Percentiles rank a stretch among this genome's conserved stretches.
These are phyloP conservation scores for Trichocomaceae sp. DNA, from an alignment of 2,329 filamentous ascomycete species.

Conservation along the genomic window DNA sequence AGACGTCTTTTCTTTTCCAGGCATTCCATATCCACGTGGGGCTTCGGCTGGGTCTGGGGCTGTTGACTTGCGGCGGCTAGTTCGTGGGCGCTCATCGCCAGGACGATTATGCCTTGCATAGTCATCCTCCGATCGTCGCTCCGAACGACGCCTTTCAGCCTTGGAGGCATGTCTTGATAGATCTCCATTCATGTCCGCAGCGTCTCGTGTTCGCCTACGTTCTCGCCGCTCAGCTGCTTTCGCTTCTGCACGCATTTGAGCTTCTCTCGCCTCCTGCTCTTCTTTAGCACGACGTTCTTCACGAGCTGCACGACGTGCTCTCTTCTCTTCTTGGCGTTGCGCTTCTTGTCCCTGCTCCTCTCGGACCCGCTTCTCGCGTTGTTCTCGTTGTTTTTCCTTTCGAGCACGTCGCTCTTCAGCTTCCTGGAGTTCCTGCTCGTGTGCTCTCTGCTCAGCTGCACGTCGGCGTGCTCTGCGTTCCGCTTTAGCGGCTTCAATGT, in stretches of 20 bases:
- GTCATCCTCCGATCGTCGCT: conserved; percentile 23
- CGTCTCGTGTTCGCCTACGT: conserved; percentile 31
- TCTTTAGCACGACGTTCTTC: conserved; percentile 28
- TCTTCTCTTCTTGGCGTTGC: conserved; percentile 26
- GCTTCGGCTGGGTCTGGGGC: conserved; percentile 21
- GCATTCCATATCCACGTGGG: conserved; percentile 25
- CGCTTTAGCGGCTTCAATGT: conserved; percentile 54
- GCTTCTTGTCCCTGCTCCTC: conserved; percentile 34
- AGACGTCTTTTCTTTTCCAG: conserved; percentile 43
- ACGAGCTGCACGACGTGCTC: conserved; percentile 28
- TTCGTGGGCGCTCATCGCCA: conserved; percentile 26
- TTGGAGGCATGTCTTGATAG: conserved; percentile 22
- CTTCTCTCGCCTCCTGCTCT: conserved; percentile 23
- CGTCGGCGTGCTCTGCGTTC: conserved; percentile 52
- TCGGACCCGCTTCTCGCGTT: conserved; percentile 30
- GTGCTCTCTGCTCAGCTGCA: conserved; percentile 28
- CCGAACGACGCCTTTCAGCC: conserved; percentile 28
- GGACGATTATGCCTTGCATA: conserved; percentile 22
- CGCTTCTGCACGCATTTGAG: conserved; percentile 28
- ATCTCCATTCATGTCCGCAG: conserved; percentile 23
- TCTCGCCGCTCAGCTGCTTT: conserved; percentile 37
- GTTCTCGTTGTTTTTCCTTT: conserved; percentile 44
- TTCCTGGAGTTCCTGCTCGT: conserved; percentile 28
- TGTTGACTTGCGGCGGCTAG: conserved; percentile 32
- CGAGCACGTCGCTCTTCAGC: conserved; percentile 42